Base-by-base conservation (phyloP, 2,329 filamentous ascomycete species). In the Trichoderma aggressivum region DNA sequence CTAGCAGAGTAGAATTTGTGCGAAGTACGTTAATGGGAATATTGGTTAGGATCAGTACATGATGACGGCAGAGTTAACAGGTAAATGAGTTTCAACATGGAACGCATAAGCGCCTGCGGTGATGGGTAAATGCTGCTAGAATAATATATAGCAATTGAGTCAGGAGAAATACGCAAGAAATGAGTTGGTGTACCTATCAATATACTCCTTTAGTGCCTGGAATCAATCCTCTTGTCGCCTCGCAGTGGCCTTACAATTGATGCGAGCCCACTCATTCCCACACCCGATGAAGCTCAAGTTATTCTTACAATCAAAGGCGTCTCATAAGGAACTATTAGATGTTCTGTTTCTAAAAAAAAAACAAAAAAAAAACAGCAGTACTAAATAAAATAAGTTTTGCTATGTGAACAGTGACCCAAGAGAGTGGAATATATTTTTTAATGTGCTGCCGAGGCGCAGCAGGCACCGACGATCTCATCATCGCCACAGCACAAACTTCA, bases 121-220 rank as follows among this genome's bases (percentile, higher is more conserved):
- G 14, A 39, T 47, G 11, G 7, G 0, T 5, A 2, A n/a, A 7
- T 47, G 8, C 21, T 21, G 16, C 18, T 8, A 21, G 10, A 47
- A n/a, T 47, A 4, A 47, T 47, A 4, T 5, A 47, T 21, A 47
- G 7, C 8, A 21, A 47, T 43, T 43, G 3, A 43, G 0, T 10
- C 39, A 10, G 10, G 39, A 1, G 39, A n/a, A 16, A 2, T 43
- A n/a, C n/a, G n/a, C 3, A 8, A n/a, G 7, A 16, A 43, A 43
- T 43, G 16, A n/a, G 1, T 43, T 43, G 16, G 39, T 3, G 7
- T 3, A n/a, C n/a, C n/a, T n/a, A 2, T 43, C 39, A 3, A 43
- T 43, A 0, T 8, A 5, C 0, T 1, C 39, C 39, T 7, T 2
- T n/a, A 43, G 39, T 43, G 18, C 39, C 3, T n/a, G 1, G n/a